phyloP scores from a whole-genome alignment of 139 green algal species.

The Spirogloea muscicola region DNA sequence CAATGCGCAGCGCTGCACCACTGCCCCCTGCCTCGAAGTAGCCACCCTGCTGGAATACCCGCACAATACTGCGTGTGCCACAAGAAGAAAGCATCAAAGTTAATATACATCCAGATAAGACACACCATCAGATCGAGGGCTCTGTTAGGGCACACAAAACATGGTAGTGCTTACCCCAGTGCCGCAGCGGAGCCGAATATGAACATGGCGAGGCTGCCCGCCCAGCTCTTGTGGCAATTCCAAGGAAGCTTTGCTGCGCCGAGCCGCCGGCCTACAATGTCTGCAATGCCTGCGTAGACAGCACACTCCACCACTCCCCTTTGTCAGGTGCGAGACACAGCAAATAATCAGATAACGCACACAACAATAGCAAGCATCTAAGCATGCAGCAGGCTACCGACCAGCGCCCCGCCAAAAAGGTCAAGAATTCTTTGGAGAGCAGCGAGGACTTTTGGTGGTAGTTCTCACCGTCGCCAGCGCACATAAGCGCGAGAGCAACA shows the following conservation, averaged over 20 bases:
- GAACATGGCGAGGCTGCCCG: constrained; percentile 83
- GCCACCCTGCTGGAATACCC: too few relatives aligned
- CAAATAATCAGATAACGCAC: not conserved
- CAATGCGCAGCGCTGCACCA: too few relatives aligned
- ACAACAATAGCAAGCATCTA: not conserved
- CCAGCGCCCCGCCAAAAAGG: not conserved
- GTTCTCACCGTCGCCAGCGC: constrained; percentile 54
- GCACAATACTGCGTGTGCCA: too few relatives aligned
- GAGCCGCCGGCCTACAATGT: constrained; percentile 81
- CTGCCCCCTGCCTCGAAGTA: too few relatives aligned
- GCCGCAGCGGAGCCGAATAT: constrained; percentile 1
- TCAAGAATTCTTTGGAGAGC: not conserved
- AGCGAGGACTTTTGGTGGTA: not conserved
- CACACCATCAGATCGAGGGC: too few relatives aligned
- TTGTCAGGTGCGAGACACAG: not conserved
- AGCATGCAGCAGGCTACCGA: not conserved
- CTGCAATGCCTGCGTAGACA: constrained; percentile 63
- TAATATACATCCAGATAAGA: too few relatives aligned
- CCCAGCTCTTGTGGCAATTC: constrained; percentile 81
- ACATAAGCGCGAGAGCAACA: constrained; percentile 69
- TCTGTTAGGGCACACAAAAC: too few relatives aligned
- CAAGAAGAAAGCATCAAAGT: too few relatives aligned
- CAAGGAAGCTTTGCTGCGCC: constrained; percentile 66
- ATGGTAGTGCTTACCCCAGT: too few relatives aligned
- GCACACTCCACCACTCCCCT: not conserved